Conservation (phyloP, 257 asterid genomes). For the Mentha longifolia region DNA sequence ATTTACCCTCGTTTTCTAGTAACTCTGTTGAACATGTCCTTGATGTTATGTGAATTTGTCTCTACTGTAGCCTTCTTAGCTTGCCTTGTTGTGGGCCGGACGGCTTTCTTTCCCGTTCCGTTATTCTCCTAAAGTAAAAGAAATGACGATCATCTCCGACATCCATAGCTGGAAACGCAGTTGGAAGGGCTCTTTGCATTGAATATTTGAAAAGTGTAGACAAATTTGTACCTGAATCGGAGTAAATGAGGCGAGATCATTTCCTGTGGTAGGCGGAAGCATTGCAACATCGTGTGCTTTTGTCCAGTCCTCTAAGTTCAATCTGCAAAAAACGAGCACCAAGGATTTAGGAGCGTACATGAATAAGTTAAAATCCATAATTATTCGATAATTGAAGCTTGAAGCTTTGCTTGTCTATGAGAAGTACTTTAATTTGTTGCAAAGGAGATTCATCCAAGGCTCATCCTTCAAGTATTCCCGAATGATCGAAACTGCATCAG, state of each 20-base stretch:
- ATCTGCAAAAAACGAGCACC: constrained; percentile 47
- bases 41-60: constrained; percentile 77
- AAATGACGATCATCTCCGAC: constrained; percentile 1
- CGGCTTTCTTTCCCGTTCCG: constrained; percentile 49
- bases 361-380: neutral
- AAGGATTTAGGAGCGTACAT: constrained; percentile 2
- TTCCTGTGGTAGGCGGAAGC: constrained; percentile 47
- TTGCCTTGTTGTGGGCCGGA: constrained; percentile 44
- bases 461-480: constrained; percentile 93
- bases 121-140: constrained; percentile 49
- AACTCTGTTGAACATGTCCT: constrained; percentile 89
- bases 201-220: neutral
- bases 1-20: constrained; percentile 65
- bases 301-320: constrained; percentile 53
- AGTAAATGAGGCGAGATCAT: constrained; percentile 45
- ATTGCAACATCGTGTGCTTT: constrained; percentile 38
- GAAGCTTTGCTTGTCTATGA: neutral
- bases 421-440: constrained; percentile 67
- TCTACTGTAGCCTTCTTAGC: constrained; percentile 82
- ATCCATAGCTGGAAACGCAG: constrained; percentile 12
- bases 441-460: constrained; percentile 81
- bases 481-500: constrained; percentile 72
- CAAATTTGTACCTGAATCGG: constrained; percentile 52
- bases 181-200: constrained; percentile 9
- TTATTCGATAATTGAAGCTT: constrained; percentile 6